Evolutionary conservation across 345 rosid genomes (phyloP), one percentile per base, ranked within the genome.

Genomic region (Citrus inodora): DNA sequence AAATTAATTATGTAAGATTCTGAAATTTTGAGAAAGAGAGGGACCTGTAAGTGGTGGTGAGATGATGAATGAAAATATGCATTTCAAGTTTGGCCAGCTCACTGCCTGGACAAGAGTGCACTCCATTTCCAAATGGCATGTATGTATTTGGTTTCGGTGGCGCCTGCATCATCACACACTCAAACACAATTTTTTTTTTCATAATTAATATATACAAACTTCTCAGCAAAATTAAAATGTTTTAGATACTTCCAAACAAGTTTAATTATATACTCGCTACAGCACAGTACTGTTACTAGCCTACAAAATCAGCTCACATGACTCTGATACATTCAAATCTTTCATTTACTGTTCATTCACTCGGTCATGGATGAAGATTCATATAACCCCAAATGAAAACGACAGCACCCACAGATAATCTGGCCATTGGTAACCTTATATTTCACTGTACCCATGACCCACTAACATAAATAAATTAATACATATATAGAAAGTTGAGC

Each of bases 91-190:
- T 95, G 59, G 98, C 97, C 84, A 95, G 85, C 84, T 95, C 98
- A 84, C 90, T 95, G 70, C 98, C 98, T n/a, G 99, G 99, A 84
- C 99, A 95, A 6, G 96, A 93, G 82, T 95, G 99, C 74, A 90
- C 92, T 67, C 98, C 99, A 72, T 86, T 95, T 2, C 99, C 99
- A 74, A 95, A 95, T 10, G 99, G 97, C 94, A 95, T 85, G 82
- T 80, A 95, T 19, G 98, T 90, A 87, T 93, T 85, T 6, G 97
- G 91, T 84, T 84, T 90, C 24, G 88, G 90, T 76, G 98, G 89
- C 83, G 87, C 91, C 98, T 95, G 91, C 86, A 86, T 70, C 75
- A 82, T 86, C 85, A 79, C 88, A 86, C 51, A 63, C 8, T 70
- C 8, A 42, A 30, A 67, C 2, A 46, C 17, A 13, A 11, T 10